Evolutionary conservation across 2,329 filamentous ascomycete genomes (phyloP).

Genomic region (Cryphonectria japonica): DNA sequence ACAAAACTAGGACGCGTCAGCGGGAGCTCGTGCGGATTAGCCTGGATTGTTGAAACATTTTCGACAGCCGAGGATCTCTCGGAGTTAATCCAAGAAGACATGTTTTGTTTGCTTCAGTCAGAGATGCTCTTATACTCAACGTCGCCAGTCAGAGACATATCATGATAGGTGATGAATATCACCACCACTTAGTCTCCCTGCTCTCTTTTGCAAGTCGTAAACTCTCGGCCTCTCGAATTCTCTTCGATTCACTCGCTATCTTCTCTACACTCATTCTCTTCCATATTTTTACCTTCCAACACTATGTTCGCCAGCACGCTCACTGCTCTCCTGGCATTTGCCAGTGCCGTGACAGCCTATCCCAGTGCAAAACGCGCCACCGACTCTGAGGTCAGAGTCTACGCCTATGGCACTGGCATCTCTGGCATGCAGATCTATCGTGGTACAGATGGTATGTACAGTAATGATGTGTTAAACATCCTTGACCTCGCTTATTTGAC

Average conservation of each 20-base stretch:
- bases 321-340: conserved; percentile 20
- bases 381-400: conserved; percentile 11
- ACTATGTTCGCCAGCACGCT: conserved; percentile 19
- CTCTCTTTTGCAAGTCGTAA: neutral
- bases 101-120: neutral
- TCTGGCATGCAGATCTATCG: conserved; percentile 18
- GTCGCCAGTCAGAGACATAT: neutral
- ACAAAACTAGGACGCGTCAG: neutral
- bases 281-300: neutral
- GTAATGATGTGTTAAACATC: neutral
- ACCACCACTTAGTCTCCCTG: neutral
- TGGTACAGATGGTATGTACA: conserved; percentile 15
- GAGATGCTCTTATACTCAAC: neutral
- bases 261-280: conserved; percentile 6
- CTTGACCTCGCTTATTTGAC: neutral
- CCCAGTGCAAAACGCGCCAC: conserved; percentile 12
- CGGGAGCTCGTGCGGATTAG: neutral
- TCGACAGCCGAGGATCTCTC: neutral
- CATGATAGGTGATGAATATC: neutral
- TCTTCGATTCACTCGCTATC: neutral
- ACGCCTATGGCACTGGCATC: conserved; percentile 26
- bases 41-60: neutral
- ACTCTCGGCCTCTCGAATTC: neutral
- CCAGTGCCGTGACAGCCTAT: conserved; percentile 12
- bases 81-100: neutral